Evolutionary conservation across 441 rosid genomes (phyloP).

Genomic region (Croton setiger): DNA sequence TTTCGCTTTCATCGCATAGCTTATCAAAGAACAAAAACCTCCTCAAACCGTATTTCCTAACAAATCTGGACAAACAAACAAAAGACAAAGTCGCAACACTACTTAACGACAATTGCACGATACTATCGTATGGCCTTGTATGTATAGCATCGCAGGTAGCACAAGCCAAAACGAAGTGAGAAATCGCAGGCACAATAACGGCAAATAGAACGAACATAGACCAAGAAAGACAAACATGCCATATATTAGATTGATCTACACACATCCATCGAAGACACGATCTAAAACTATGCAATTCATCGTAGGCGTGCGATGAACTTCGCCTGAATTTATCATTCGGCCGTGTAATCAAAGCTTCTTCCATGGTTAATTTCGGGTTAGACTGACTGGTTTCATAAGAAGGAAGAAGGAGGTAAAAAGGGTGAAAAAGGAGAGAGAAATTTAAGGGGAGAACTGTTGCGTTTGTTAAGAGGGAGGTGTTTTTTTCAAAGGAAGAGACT

Average conservation of each 20-base stretch:
- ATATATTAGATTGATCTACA: constrained; percentile 67
- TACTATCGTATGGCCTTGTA: constrained; percentile 58
- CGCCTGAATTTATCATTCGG: constrained; percentile 38
- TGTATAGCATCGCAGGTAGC: constrained; percentile 65
- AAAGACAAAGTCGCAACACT: constrained; percentile 71
- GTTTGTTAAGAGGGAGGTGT: no score
- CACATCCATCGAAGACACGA: constrained; percentile 82
- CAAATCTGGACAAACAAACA: constrained; percentile 57
- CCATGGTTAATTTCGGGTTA: not conserved
- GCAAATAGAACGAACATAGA: constrained; percentile 57
- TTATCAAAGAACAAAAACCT: constrained; percentile 85
- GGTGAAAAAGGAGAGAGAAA: not conserved
- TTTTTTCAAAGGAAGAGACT: no score
- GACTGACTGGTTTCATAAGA: no score
- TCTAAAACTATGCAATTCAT: constrained; percentile 73
- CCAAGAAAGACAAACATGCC: constrained; percentile 66
- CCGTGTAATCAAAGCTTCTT: constrained; percentile 25
- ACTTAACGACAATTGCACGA: constrained; percentile 79
- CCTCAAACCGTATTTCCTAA: constrained; percentile 58
- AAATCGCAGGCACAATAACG: constrained; percentile 54
- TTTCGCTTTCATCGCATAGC: constrained; percentile 86
- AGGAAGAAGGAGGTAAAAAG: no score
- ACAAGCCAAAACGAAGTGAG: constrained; percentile 79
- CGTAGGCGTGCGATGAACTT: constrained; percentile 53
- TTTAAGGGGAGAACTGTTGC: not conserved